phyloP scores from a whole-genome alignment of 1,284 basidiomycete genomes.

The Mycena citricolor region DNA sequence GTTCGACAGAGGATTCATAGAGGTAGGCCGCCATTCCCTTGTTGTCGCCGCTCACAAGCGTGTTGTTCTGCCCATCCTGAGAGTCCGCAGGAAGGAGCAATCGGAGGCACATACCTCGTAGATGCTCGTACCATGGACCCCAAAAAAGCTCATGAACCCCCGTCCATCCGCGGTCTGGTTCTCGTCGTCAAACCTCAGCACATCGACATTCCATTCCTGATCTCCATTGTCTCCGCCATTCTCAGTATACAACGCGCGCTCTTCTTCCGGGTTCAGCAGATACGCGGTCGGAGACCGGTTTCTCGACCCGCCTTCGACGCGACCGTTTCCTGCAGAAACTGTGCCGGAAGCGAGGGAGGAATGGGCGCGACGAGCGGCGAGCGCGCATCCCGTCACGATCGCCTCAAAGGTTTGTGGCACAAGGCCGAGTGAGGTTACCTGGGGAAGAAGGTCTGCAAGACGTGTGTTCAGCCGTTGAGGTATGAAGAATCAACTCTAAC shows the following conservation, averaged over 20 bases:
- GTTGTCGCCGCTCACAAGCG: slow-evolving; percentile 74
- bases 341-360: slow-evolving; percentile 56
- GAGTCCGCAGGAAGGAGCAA: background rate
- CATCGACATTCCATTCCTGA: slow-evolving; percentile 72
- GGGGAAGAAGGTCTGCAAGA: slow-evolving; percentile 33
- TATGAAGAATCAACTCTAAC: too few species aligned
- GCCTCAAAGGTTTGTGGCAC: slow-evolving; percentile 70
- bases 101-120: slow-evolving; percentile 51
- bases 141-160: slow-evolving; percentile 74
- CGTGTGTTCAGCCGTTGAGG: too few species aligned
- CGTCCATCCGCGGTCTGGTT: slow-evolving; percentile 47
- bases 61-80: slow-evolving; percentile 67
- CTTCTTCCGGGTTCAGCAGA: slow-evolving; percentile 66
- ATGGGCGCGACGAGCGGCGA: slow-evolving; percentile 71
- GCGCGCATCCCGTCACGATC: slow-evolving; percentile 69
- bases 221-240: slow-evolving; percentile 41
- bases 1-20: slow-evolving; percentile 71
- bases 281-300: slow-evolving; percentile 78
- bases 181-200: slow-evolving; percentile 55
- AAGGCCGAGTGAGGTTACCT: slow-evolving; percentile 75
- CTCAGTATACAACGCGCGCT: slow-evolving; percentile 62
- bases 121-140: slow-evolving; percentile 79
- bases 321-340: slow-evolving; percentile 68
- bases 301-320: slow-evolving; percentile 65
- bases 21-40: slow-evolving; percentile 82